Base-by-base conservation (phyloP, 306 rosid species). In the Oemleria cerasiformis region DNA sequence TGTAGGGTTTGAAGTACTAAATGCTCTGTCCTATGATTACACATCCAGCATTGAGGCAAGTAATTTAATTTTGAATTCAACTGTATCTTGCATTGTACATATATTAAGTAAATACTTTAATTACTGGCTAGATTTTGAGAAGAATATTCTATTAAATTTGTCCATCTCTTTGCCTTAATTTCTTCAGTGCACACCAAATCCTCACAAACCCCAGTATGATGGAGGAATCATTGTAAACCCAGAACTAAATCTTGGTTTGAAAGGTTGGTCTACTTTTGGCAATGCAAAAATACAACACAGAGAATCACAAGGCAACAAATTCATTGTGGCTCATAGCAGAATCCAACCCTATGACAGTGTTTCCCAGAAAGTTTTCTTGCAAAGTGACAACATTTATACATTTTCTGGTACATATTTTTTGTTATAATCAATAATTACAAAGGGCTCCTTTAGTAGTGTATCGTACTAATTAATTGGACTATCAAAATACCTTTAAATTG, bases 171-270 rank as follows among this genome's bases (percentile, higher is more conserved):
- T 60, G 2, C 11, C n/a, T n/a, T n/a, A n/a, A 15, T 25, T 68
- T 71, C 10, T 63, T 2, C 59, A 92, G 96, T 92, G 97, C 75
- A 77, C 84, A 77, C 34, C 6, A 62, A 58, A 56, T 0, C 97
- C 97, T 54, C 71, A 39, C 4, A 80, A 77, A 74, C 79, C 96
- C 53, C 87, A 81, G 49, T 92, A 92, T 49, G 71, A 64, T 44
- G 96, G 97, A 45, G 97, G 97, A 66, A 83, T 92, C 48, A 83
- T 89, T 38, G 20, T 48, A 54, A 92, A 92, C 34, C 84, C 92
- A 62, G 87, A 92, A 64, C 39, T 92, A 14, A 87, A 86, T 0
- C 47, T 84, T 41, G 92, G 93, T 20, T 38, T 86, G 65, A 40
- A 81, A 75, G 93, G 86, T 1, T 89, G 97, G 97, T 75, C 80